Evolutionary conservation across 1,284 basidiomycete species (phyloP).

Genomic region (Pseudozyma hubeiensis): DNA sequence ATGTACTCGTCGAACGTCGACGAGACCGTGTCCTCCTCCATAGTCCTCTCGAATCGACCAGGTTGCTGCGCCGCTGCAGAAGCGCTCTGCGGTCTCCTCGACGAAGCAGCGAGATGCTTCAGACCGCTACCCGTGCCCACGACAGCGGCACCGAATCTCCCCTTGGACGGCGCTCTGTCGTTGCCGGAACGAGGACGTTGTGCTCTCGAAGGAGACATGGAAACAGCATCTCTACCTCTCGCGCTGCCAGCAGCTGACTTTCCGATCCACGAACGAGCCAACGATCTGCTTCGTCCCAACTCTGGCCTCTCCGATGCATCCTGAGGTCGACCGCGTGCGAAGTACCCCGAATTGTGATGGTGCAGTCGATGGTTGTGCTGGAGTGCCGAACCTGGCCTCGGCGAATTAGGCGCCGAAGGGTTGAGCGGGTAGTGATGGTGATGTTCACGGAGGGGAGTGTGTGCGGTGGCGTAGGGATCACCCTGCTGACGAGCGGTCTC

Average conservation of each 20-base stretch:
- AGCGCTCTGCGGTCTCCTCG: conserved; percentile 24
- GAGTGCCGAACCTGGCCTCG: background rate
- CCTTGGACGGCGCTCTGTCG: background rate
- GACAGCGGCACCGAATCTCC: conserved; percentile 3
- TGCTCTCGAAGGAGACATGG: conserved; percentile 1
- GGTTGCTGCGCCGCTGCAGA: conserved; percentile 1
- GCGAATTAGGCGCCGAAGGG: conserved; percentile 1
- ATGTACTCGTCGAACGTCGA: conserved; percentile 39
- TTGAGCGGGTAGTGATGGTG: conserved; percentile 23
- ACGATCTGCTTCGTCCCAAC: conserved; percentile 7
- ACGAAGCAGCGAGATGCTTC: background rate
- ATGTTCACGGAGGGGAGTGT: conserved; percentile 10
- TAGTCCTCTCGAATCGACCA: background rate
- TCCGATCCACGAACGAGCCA: conserved; percentile 19
- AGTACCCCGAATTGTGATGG: conserved; percentile 5
- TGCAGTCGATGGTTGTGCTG: conserved; percentile 19
- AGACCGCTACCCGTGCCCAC: conserved; percentile 8
- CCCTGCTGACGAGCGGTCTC: conserved; percentile 62
- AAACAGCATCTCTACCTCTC: background rate
- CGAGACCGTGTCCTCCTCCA: background rate
- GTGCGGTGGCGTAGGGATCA: conserved; percentile 35
- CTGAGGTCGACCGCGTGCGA: background rate
- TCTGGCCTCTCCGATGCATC: background rate
- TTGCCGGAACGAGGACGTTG: conserved; percentile 10
- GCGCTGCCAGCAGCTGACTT: background rate